phyloP scores from a whole-genome alignment of 2,329 filamentous ascomycete genomes.

The Lachnellula arida region DNA sequence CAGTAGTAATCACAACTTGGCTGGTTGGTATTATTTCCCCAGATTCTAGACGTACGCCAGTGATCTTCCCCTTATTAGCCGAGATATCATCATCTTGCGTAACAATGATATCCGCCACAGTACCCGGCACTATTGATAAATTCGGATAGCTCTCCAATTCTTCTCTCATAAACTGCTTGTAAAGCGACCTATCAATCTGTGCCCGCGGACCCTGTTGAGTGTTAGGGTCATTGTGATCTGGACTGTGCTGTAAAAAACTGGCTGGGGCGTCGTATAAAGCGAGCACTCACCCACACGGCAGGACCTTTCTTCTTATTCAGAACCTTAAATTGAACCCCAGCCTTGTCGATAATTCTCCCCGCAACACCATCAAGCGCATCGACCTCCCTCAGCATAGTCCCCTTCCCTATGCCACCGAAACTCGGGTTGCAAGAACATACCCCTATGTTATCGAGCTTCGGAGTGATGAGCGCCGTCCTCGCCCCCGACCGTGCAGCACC shows the following conservation, averaged over 20 bases:
- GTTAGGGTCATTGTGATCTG: slow-evolving; percentile 2
- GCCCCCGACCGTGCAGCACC: slow-evolving; percentile 87
- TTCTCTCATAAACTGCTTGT: slow-evolving; percentile 85
- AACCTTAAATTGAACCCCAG: slow-evolving; percentile 88
- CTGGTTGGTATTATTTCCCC: slow-evolving; percentile 77
- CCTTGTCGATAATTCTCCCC: slow-evolving; percentile 85
- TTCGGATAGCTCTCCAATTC: slow-evolving; percentile 76
- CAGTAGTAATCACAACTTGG: slow-evolving; percentile 89
- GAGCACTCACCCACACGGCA: slow-evolving; percentile 67
- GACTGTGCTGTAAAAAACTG: no score
- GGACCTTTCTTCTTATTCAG: slow-evolving; percentile 87
- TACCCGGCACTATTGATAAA: slow-evolving; percentile 75
- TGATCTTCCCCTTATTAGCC: slow-evolving; percentile 62
- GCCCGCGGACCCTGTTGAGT: slow-evolving; percentile 68
- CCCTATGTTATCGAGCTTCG: slow-evolving; percentile 80
- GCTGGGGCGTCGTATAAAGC: neutral
- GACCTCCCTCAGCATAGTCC: slow-evolving; percentile 90
- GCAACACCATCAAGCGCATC: slow-evolving; percentile 91
- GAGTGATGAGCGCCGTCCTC: slow-evolving; percentile 84
- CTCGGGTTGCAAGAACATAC: slow-evolving; percentile 96
- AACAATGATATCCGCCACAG: slow-evolving; percentile 86
- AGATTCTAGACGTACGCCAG: slow-evolving; percentile 80
- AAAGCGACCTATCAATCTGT: slow-evolving; percentile 88
- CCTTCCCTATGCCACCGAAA: slow-evolving; percentile 97
- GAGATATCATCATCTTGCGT: slow-evolving; percentile 48